These are phyloP conservation scores for Geranium brycei DNA, from an alignment of 345 rosid genomes.

Conservation along the genomic window DNA sequence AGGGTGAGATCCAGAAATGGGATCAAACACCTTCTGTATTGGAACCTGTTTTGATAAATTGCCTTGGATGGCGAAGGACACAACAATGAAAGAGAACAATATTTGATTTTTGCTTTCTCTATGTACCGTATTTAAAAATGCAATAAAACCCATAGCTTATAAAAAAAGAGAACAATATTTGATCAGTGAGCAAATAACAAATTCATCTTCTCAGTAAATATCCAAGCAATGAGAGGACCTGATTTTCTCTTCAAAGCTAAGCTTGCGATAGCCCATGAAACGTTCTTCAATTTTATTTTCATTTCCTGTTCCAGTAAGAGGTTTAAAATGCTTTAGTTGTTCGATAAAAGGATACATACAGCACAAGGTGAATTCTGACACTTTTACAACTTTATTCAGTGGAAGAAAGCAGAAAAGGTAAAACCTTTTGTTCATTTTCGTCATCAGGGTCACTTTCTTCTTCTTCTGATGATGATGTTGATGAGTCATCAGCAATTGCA, in stretches of 20 bases:
- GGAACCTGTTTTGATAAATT: not conserved
- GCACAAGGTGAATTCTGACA: not conserved
- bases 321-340: conserved; percentile 9
- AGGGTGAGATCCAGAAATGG: no score
- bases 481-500: conserved; percentile 54
- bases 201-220: not conserved
- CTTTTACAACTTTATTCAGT: not conserved
- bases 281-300: conserved; percentile 68
- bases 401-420: conserved; percentile 10
- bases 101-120: no score
- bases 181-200: not conserved
- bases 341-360: not conserved
- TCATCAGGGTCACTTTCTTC: conserved; percentile 53
- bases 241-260: conserved; percentile 54
- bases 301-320: conserved; percentile 28
- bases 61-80: not conserved
- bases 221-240: conserved; percentile 26
- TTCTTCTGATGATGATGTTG: conserved; percentile 56
- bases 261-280: conserved; percentile 80
- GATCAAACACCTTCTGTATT: not conserved
- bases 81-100: no score
- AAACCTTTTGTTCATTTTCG: conserved; percentile 34
- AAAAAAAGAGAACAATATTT: no score
- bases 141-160: no score
- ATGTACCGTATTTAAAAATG: no score